Evolutionary conservation across 2,329 filamentous ascomycete genomes (phyloP).

Genomic region (Teratosphaeria viscida): DNA sequence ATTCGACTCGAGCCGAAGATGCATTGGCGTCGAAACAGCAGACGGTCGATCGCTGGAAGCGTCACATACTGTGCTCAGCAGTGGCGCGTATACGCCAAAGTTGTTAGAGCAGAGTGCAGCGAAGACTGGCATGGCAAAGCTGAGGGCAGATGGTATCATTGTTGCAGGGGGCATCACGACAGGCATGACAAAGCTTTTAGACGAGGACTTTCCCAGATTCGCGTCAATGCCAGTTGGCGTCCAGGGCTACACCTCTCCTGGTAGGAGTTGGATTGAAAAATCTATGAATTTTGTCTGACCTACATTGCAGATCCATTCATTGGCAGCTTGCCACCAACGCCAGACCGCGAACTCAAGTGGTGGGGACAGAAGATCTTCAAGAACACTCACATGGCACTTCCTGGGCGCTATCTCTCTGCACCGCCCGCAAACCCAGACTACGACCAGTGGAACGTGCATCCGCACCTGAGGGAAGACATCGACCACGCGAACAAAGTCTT

Average conservation of each 20-base stretch:
- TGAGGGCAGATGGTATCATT: slow-evolving; percentile 45
- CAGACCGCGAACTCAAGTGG: slow-evolving; percentile 42
- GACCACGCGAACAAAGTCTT: slow-evolving; percentile 46
- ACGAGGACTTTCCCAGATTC: slow-evolving; percentile 27
- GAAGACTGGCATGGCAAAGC: slow-evolving; percentile 33
- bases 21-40: slow-evolving; percentile 32
- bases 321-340: slow-evolving; percentile 47
- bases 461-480: slow-evolving; percentile 48
- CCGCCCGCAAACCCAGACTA: slow-evolving; percentile 49
- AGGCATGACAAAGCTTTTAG: slow-evolving; percentile 37
- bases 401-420: slow-evolving; percentile 45
- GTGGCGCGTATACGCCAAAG: slow-evolving; percentile 34
- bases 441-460: slow-evolving; percentile 52
- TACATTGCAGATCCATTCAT: slow-evolving; percentile 41
- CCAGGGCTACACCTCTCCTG: slow-evolving; percentile 32
- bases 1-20: slow-evolving; percentile 38
- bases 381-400: slow-evolving; percentile 43
- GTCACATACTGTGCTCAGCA: slow-evolving; percentile 30
- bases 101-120: slow-evolving; percentile 40
- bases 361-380: slow-evolving; percentile 52
- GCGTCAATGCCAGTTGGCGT: slow-evolving; percentile 36
- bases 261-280: neutral
- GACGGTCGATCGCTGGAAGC: slow-evolving; percentile 25
- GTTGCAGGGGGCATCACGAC: slow-evolving; percentile 46
- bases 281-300: slow-evolving; percentile 8